Evolutionary conservation across 768 basidiomycete species (phyloP).

Genomic region (Cystofilobasidium capitatum): DNA sequence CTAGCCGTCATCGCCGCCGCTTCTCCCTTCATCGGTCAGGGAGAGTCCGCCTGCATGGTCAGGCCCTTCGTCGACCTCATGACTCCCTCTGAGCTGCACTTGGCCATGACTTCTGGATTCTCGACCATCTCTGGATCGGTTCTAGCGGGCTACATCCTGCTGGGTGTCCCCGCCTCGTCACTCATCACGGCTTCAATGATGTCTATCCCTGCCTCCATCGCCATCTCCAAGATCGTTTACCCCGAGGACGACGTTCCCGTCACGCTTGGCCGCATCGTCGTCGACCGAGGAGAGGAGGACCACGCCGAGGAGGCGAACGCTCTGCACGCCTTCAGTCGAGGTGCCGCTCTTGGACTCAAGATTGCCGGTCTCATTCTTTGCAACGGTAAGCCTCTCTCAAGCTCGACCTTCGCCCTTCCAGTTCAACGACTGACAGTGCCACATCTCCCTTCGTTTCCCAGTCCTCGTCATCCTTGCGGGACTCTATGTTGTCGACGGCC

Average conservation of each 20-base stretch:
- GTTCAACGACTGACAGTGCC: constrained; percentile 37
- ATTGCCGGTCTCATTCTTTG: constrained; percentile 74
- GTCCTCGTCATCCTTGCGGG: constrained; percentile 64
- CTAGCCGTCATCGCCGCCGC: constrained; percentile 81
- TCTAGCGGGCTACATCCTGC: constrained; percentile 64
- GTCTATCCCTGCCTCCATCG: constrained; percentile 89
- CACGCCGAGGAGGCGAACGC: constrained; percentile 62
- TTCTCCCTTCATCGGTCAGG: constrained; percentile 88
- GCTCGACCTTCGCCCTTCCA: constrained; percentile 21
- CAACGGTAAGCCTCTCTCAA: constrained; percentile 42
- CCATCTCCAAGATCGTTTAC: constrained; percentile 76
- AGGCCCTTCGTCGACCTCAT: constrained; percentile 72
- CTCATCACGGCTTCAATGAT: constrained; percentile 74
- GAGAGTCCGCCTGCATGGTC: constrained; percentile 78
- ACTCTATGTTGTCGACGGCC: constrained; percentile 67
- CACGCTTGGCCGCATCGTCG: constrained; percentile 66
- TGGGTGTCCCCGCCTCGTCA: constrained; percentile 39
- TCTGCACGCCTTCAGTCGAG: constrained; percentile 78
- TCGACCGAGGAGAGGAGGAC: constrained; percentile 62
- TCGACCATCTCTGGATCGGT: constrained; percentile 76
- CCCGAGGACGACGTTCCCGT: constrained; percentile 79
- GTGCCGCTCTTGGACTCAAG: constrained; percentile 71
- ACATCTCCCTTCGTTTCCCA: constrained; percentile 43
- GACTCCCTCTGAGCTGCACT: constrained; percentile 74
- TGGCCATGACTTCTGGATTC: constrained; percentile 74